Evolutionary conservation across 805 yeast genomes (phyloP).

Genomic region (Lachancea sp.): DNA sequence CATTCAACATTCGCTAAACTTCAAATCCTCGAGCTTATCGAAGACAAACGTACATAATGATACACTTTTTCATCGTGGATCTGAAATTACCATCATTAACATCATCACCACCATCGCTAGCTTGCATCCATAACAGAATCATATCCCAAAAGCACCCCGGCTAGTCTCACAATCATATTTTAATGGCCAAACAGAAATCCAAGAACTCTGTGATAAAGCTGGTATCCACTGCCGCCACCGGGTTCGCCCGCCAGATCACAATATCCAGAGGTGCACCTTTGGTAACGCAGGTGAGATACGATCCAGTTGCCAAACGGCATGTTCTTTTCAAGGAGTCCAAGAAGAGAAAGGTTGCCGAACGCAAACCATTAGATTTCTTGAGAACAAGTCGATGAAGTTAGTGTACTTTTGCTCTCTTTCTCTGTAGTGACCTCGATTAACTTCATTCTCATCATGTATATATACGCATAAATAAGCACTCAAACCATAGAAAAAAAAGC

Average conservation of each 20-base stretch:
- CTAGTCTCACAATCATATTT: background rate
- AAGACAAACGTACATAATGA: too few relatives aligned
- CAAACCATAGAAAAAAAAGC: background rate
- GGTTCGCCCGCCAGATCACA: constrained; percentile 71
- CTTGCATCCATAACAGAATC: too few relatives aligned
- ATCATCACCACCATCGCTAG: too few relatives aligned
- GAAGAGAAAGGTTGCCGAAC: constrained; percentile 69
- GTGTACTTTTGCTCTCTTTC: background rate
- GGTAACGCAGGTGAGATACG: constrained; percentile 78
- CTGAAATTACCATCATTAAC: too few relatives aligned
- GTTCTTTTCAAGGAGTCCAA: constrained; percentile 84
- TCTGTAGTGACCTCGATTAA: background rate
- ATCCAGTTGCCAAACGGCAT: constrained; percentile 83
- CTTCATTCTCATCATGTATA: constrained; percentile 1
- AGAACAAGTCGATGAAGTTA: constrained; percentile 24
- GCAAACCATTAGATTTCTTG: constrained; percentile 43
- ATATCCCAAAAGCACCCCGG: background rate
- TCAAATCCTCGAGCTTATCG: too few relatives aligned
- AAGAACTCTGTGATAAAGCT: constrained; percentile 79
- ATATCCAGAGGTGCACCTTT: constrained; percentile 77
- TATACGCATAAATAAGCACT: background rate
- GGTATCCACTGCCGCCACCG: constrained; percentile 86
- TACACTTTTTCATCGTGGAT: too few relatives aligned
- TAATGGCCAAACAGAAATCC: constrained; percentile 55
- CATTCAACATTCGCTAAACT: too few relatives aligned